phyloP scores from a whole-genome alignment of 2,329 filamentous ascomycete genomes.

The Exophiala oligosperma region DNA sequence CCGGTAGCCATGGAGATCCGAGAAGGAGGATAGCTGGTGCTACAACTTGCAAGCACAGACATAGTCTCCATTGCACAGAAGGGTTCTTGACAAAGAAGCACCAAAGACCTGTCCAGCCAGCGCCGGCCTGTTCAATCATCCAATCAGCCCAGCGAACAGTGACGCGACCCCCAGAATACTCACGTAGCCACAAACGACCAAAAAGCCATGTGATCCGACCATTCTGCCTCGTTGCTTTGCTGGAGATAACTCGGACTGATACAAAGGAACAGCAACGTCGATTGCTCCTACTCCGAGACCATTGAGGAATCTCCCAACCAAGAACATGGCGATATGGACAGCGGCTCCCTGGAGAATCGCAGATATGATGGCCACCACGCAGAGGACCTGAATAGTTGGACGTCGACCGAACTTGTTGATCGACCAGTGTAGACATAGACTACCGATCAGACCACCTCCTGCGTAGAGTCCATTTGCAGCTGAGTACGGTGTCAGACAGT shows the following conservation, averaged over 20 bases:
- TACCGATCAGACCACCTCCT: slow-evolving; percentile 3
- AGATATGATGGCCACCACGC: background rate
- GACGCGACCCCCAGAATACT: background rate
- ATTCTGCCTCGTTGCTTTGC: slow-evolving; percentile 37
- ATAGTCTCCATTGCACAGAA: slow-evolving; percentile 10
- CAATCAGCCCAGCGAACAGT: background rate
- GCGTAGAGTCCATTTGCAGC: slow-evolving; percentile 12
- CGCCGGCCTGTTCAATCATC: background rate
- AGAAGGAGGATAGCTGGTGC: slow-evolving; percentile 42
- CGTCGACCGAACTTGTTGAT: slow-evolving; percentile 3
- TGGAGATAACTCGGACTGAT: slow-evolving; percentile 2
- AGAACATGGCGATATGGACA: slow-evolving; percentile 15
- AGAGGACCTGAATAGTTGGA: background rate
- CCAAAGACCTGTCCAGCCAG: slow-evolving; percentile 5
- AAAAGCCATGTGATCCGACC: background rate
- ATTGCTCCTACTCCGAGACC: slow-evolving; percentile 9
- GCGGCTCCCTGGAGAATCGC: slow-evolving; percentile 11
- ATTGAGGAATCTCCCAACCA: slow-evolving; percentile 12
- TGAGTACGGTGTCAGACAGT: background rate
- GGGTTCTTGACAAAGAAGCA: slow-evolving; percentile 8
- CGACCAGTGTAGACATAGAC: background rate
- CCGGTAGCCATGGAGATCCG: slow-evolving; percentile 38
- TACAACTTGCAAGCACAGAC: slow-evolving; percentile 37
- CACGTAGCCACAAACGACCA: background rate
- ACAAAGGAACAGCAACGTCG: slow-evolving; percentile 1